These are phyloP conservation scores for Linnemannia exigua DNA, from an alignment of 192 early-diverging fungal species.

Conservation along the genomic window DNA sequence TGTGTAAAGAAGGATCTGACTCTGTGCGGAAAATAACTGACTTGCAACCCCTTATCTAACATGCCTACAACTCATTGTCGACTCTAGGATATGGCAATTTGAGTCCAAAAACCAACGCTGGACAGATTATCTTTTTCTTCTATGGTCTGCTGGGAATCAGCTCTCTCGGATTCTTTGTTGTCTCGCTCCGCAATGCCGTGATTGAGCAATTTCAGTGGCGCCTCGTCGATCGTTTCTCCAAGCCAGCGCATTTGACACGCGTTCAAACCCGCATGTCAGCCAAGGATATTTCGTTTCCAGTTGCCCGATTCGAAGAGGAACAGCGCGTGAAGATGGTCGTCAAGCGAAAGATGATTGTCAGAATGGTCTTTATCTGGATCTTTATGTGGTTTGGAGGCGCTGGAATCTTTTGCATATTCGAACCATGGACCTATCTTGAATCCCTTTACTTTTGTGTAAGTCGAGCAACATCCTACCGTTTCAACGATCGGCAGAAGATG, in stretches of 20 bases:
- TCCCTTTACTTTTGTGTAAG: conserved; percentile 53
- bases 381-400: conserved; percentile 54
- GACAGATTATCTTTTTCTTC: conserved; percentile 43
- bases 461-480: neutral
- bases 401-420: conserved; percentile 42
- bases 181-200: conserved; percentile 53
- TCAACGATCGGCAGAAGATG: neutral
- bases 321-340: conserved; percentile 40
- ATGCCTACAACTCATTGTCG: neutral
- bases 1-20: neutral
- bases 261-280: conserved; percentile 56
- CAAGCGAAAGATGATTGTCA: conserved; percentile 46
- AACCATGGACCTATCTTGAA: conserved; percentile 41
- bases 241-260: conserved; percentile 47
- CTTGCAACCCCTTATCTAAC: neutral
- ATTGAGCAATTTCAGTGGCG: conserved; percentile 57
- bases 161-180: conserved; percentile 52
- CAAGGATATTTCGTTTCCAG: conserved; percentile 49
- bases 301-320: conserved; percentile 43
- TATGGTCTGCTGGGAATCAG: conserved; percentile 45
- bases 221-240: conserved; percentile 35
- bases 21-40: neutral
- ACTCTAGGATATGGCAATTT: conserved; percentile 49
- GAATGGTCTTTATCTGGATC: conserved; percentile 48
- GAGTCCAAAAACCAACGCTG: conserved; percentile 33